Evolutionary conservation across 2,329 filamentous ascomycete genomes (phyloP).

Genomic region (Pseudophaeomoniella oleicola): DNA sequence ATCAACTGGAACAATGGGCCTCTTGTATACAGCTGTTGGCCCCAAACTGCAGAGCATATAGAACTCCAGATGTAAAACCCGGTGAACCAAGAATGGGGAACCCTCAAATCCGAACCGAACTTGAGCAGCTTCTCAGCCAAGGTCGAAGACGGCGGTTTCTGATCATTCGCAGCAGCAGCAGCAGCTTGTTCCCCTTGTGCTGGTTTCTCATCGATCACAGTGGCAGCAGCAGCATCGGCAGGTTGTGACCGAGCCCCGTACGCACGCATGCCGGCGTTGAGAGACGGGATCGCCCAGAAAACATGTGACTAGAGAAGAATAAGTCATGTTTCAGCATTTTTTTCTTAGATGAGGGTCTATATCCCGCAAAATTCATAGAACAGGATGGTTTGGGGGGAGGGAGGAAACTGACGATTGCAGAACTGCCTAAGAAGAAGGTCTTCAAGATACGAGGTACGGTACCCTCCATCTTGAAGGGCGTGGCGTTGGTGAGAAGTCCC

Average conservation of each 20-base stretch:
- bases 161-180: too few species aligned
- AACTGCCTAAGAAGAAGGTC: not conserved
- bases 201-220: constrained; percentile 1
- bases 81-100: constrained; percentile 79
- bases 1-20: constrained; percentile 39
- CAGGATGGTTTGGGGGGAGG: not conserved
- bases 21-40: constrained; percentile 41
- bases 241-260: constrained; percentile 41
- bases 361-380: too few species aligned
- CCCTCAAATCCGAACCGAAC: constrained; percentile 29
- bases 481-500: too few species aligned
- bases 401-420: not conserved
- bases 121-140: not conserved
- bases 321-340: too few species aligned
- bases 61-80: constrained; percentile 74
- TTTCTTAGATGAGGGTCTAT: too few species aligned
- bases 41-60: constrained; percentile 60
- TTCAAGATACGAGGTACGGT: not conserved
- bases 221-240: constrained; percentile 8
- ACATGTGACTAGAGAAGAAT: constrained; percentile 29
- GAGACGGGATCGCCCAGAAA: constrained; percentile 33
- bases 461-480: not conserved
- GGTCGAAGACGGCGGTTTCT: too few species aligned
- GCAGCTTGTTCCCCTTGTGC: not conserved
- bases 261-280: constrained; percentile 41